Evolutionary conservation across 139 green algal genomes (phyloP).

Genomic region (Micractinium conductrix): DNA sequence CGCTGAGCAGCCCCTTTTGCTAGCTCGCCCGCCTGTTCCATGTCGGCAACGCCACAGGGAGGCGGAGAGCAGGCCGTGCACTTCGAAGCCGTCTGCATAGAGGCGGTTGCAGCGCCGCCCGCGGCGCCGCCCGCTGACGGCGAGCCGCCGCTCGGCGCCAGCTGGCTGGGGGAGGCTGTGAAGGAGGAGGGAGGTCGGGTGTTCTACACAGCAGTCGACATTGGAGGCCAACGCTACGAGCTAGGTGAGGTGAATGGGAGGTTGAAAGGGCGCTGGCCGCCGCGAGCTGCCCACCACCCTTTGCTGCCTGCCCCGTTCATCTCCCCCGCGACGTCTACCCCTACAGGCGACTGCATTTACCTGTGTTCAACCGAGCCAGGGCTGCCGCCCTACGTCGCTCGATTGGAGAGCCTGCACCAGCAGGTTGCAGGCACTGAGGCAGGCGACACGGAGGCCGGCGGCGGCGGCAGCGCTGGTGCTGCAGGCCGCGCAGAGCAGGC

Average conservation of each 20-base stretch:
- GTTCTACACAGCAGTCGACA: not conserved
- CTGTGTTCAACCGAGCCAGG: conserved; percentile 25
- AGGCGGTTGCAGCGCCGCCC: not conserved
- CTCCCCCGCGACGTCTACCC: too few species aligned
- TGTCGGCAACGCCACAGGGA: not conserved
- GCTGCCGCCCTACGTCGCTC: conserved; percentile 19
- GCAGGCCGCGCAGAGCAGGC: too few species aligned
- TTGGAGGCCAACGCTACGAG: not conserved
- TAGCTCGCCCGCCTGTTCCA: not conserved
- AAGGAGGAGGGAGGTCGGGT: not conserved
- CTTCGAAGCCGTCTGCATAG: not conserved
- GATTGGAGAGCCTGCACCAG: conserved; percentile 26
- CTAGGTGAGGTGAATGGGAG: not conserved
- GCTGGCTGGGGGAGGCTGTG: not conserved
- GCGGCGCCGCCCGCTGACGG: not conserved
- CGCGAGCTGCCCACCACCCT: not conserved
- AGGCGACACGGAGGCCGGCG: not conserved
- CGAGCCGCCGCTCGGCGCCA: not conserved
- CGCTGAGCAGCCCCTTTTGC: not conserved
- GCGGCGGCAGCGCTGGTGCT: not conserved
- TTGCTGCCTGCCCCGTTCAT: too few species aligned
- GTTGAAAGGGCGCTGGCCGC: not conserved
- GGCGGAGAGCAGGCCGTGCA: not conserved
- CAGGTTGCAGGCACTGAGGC: not conserved
- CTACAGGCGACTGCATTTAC: conserved; percentile 39